Conservation (phyloP, 768 basidiomycete species). For the Phylloporus sp. region DNA sequence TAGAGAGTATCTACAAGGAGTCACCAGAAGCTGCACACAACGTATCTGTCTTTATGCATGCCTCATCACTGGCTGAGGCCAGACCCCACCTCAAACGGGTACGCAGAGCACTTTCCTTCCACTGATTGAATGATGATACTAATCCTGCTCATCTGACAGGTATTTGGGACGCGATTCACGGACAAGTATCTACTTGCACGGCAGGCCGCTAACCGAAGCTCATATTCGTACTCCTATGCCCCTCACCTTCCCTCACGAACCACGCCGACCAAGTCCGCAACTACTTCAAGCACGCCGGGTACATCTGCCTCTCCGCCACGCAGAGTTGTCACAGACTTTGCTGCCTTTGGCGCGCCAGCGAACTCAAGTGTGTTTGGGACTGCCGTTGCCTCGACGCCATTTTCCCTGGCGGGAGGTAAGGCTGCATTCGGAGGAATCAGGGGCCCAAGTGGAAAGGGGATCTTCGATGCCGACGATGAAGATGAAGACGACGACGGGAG, state of each 20-base stretch:
- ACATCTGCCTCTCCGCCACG: slow-evolving; percentile 65
- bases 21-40: slow-evolving; percentile 88
- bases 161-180: slow-evolving; percentile 93
- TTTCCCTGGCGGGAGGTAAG: slow-evolving; percentile 73
- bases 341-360: slow-evolving; percentile 74
- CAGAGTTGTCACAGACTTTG: slow-evolving; percentile 86
- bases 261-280: slow-evolving; percentile 38
- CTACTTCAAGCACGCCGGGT: slow-evolving; percentile 21
- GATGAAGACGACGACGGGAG: slow-evolving; percentile 55
- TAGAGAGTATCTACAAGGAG: slow-evolving; percentile 95
- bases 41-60: slow-evolving; percentile 77
- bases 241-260: slow-evolving; percentile 44
- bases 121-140: slow-evolving; percentile 1
- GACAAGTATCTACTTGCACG: slow-evolving; percentile 89
- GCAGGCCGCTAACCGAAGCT: slow-evolving; percentile 49
- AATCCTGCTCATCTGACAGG: slow-evolving; percentile 42
- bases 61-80: slow-evolving; percentile 67
- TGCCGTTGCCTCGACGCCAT: slow-evolving; percentile 75
- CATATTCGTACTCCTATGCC: slow-evolving; percentile 52
- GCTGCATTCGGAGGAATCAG: slow-evolving; percentile 84
- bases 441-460: slow-evolving; percentile 31
- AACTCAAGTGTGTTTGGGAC: slow-evolving; percentile 80
- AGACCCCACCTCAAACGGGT: slow-evolving; percentile 79
- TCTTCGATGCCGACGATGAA: slow-evolving; percentile 64
- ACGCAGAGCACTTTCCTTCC: slow-evolving; percentile 15